Conservation (phyloP, 2,329 filamentous ascomycete species). For the Fusarium abutilonis region DNA sequence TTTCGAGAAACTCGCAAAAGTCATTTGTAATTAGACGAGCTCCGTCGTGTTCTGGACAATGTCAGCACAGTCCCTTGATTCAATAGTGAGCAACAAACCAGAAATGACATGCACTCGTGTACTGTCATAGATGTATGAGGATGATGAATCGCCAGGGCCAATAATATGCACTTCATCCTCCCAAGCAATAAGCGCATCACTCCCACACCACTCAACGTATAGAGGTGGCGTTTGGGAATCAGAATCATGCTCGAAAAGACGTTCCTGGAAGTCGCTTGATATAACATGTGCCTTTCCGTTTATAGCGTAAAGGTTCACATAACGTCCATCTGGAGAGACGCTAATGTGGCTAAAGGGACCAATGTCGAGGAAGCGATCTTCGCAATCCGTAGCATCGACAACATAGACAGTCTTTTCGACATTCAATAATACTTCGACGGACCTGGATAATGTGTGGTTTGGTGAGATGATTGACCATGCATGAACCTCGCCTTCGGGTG, state of each 20-base stretch:
- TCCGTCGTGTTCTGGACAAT: slow-evolving; percentile 74
- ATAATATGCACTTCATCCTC: slow-evolving; percentile 97
- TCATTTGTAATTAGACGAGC: slow-evolving; percentile 90
- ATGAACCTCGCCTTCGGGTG: slow-evolving; percentile 81
- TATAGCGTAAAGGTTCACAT: slow-evolving; percentile 85
- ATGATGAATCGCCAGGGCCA: slow-evolving; percentile 80
- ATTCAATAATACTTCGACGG: slow-evolving; percentile 90
- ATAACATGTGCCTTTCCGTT: slow-evolving; percentile 91
- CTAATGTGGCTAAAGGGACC: slow-evolving; percentile 91
- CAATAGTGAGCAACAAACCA: slow-evolving; percentile 58
- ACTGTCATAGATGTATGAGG: slow-evolving; percentile 87
- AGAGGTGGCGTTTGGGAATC: slow-evolving; percentile 85
- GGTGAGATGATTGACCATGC: slow-evolving; percentile 93
- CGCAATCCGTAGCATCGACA: slow-evolving; percentile 87
- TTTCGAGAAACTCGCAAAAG: slow-evolving; percentile 96
- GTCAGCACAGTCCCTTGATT: slow-evolving; percentile 14
- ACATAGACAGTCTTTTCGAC: slow-evolving; percentile 86
- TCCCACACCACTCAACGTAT: slow-evolving; percentile 95
- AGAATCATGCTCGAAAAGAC: slow-evolving; percentile 91
- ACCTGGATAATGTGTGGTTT: slow-evolving; percentile 86
- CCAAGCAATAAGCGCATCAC: slow-evolving; percentile 95
- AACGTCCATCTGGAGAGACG: slow-evolving; percentile 90
- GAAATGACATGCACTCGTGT: slow-evolving; percentile 88
- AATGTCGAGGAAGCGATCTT: slow-evolving; percentile 89
- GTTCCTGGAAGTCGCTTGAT: slow-evolving; percentile 92